phyloP scores from a whole-genome alignment of 2,329 filamentous ascomycete genomes.

The Colletotrichum tanaceti region DNA sequence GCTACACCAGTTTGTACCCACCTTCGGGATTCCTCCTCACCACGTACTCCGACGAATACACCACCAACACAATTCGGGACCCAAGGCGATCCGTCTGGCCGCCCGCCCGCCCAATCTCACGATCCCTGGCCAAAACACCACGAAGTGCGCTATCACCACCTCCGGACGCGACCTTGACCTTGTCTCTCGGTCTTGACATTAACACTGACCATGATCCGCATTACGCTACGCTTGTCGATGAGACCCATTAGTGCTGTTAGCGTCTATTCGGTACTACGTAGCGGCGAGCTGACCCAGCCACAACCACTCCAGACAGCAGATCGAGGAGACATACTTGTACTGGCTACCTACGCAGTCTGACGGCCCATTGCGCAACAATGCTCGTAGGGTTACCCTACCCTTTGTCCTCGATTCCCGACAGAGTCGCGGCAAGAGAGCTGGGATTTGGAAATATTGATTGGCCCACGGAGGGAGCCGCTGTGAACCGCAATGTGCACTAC shows the following conservation, averaged over 20 bases:
- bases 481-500: not conserved
- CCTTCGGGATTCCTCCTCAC: too few relatives aligned
- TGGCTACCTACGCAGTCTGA: conserved; percentile 1
- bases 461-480: conserved; percentile 19
- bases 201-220: not conserved
- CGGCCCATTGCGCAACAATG: conserved; percentile 6
- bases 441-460: conserved; percentile 1
- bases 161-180: not conserved
- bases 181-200: not conserved
- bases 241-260: conserved; percentile 27
- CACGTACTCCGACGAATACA: not conserved
- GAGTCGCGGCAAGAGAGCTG: conserved; percentile 11
- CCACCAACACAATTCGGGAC: not conserved
- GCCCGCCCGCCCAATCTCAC: conserved; percentile 13
- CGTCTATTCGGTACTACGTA: too few relatives aligned
- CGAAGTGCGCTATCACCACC: not conserved
- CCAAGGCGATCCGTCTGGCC: conserved; percentile 7
- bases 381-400: conserved; percentile 1
- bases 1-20: too few relatives aligned
- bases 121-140: conserved; percentile 8
- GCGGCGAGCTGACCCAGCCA: conserved; percentile 32
- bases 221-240: conserved; percentile 2
- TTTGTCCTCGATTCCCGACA: conserved; percentile 34
- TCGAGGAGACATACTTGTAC: not conserved
- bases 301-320: conserved; percentile 27